These are phyloP conservation scores for Letharia columbiana DNA, from an alignment of 495 filamentous ascomycete species.

Conservation along the genomic window DNA sequence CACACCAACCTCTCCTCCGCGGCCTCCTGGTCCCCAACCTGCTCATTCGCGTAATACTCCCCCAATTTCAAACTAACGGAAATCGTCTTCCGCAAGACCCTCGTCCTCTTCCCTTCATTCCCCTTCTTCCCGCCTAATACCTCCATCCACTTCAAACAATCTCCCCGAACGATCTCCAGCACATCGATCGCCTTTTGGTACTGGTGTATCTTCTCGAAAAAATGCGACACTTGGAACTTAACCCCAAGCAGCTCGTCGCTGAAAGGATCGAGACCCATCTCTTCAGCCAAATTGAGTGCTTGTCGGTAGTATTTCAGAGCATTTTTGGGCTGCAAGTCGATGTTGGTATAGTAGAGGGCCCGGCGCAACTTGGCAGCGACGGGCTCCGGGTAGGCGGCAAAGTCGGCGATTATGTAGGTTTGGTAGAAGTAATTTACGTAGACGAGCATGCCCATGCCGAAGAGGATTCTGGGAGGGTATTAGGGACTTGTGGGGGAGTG, in stretches of 20 bases:
- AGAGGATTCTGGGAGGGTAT: constrained; percentile 37
- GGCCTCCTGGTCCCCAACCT: constrained; percentile 50
- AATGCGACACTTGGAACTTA: constrained; percentile 66
- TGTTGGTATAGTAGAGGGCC: constrained; percentile 79
- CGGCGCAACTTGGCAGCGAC: constrained; percentile 75
- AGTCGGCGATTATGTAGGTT: constrained; percentile 52
- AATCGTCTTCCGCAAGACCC: constrained; percentile 62
- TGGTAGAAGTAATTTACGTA: constrained; percentile 58
- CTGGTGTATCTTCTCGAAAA: constrained; percentile 66
- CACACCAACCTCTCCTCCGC: constrained; percentile 69
- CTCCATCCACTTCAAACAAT: constrained; percentile 55
- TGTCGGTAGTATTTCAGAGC: constrained; percentile 74
- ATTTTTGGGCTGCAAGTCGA: constrained; percentile 55
- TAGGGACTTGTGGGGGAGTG: neutral
- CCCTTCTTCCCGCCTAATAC: constrained; percentile 38
- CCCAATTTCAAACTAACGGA: constrained; percentile 72
- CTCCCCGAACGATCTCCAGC: constrained; percentile 55
- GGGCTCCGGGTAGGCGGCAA: constrained; percentile 68
- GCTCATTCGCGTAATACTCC: constrained; percentile 59
- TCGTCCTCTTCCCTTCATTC: constrained; percentile 48
- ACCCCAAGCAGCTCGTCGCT: constrained; percentile 85
- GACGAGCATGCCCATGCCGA: constrained; percentile 40
- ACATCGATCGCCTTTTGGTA: constrained; percentile 60
- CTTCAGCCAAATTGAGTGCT: constrained; percentile 60
- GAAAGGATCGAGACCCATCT: constrained; percentile 73